Conservation (phyloP, 257 asterid genomes). For the Henckelia pumila region DNA sequence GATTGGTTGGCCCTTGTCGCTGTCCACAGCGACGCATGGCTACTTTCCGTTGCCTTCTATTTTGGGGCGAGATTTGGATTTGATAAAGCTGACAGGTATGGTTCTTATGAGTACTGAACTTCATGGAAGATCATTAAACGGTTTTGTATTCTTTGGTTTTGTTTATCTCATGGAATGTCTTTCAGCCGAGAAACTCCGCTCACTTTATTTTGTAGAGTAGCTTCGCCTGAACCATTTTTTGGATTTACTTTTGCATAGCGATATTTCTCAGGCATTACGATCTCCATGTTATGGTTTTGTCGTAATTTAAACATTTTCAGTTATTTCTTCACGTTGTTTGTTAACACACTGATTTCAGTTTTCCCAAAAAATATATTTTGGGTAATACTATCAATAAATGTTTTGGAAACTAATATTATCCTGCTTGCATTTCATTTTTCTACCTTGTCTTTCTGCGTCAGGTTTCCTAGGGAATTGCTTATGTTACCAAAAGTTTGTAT, state of each 20-base stretch:
- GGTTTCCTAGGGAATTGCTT: background rate
- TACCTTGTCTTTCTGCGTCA: background rate
- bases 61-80: slow-evolving; percentile 42
- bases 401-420: too few species aligned
- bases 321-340: background rate
- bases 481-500: background rate
- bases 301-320: background rate
- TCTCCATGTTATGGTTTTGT: background rate
- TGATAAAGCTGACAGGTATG: slow-evolving; percentile 43
- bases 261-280: background rate
- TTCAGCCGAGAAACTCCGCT: background rate
- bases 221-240: background rate
- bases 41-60: slow-evolving; percentile 43
- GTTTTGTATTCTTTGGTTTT: background rate
- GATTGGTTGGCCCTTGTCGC: slow-evolving; percentile 48
- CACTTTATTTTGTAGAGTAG: background rate
- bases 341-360: background rate
- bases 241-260: background rate
- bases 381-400: background rate
- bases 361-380: background rate
- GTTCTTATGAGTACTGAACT: slow-evolving; percentile 33
- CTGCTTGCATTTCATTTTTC: background rate
- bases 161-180: background rate
- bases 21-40: slow-evolving; percentile 50
- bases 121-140: slow-evolving; percentile 3